Percentiles rank a stretch among this genome's conserved stretches.
Conservation (phyloP, 2,329 filamentous ascomycete genomes). For the Tolypocladium paradoxum region DNA sequence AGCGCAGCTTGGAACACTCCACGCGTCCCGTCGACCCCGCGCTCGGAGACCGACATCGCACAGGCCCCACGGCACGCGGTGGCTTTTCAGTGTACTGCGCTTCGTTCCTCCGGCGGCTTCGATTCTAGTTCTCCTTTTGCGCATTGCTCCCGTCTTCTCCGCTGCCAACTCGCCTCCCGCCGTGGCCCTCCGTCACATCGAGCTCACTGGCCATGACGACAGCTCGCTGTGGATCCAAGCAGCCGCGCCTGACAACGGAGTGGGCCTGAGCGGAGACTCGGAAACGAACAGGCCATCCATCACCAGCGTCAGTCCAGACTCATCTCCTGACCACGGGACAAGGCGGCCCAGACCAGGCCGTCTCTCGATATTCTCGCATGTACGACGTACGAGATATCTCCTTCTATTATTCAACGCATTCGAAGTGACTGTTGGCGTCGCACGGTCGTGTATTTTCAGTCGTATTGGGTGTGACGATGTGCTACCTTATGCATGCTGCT, state of each 20-base stretch:
- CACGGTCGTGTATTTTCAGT: no score
- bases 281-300: slow-evolving; percentile 4
- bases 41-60: not conserved
- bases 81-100: not conserved
- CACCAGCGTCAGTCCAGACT: not conserved
- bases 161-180: not conserved
- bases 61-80: not conserved
- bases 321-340: not conserved
- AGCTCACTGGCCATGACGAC: slow-evolving; percentile 5
- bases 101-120: not conserved
- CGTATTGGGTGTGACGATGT: no score
- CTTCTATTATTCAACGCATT: no score
- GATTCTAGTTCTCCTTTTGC: not conserved
- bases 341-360: not conserved
- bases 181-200: not conserved
- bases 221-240: slow-evolving; percentile 4
- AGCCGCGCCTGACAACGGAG: slow-evolving; percentile 8
- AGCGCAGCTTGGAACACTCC: no score
- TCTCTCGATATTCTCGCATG: no score
- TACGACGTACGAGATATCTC: no score
- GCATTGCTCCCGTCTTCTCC: not conserved
- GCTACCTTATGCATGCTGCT: no score
- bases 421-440: no score
- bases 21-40: not conserved
- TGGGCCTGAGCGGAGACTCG: slow-evolving; percentile 2